Evolutionary conservation across 192 early-diverging fungal species (phyloP), one percentile per base, ranked within the genome.

Genomic region (Coemansia asiatica): DNA sequence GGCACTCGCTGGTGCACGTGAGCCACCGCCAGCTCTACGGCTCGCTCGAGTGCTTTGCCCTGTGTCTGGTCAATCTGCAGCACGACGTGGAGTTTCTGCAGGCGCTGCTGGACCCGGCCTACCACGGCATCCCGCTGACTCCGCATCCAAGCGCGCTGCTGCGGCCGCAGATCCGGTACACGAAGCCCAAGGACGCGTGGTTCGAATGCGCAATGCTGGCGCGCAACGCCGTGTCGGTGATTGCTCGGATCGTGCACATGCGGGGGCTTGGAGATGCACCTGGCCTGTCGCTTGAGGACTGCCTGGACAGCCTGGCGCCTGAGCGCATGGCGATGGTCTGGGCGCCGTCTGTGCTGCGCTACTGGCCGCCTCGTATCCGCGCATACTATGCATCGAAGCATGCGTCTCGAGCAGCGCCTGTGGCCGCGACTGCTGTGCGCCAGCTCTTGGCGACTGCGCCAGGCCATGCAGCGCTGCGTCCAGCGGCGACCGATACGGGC

Each of bases 1-100:
- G 87, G 13, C 85, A 89, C 74, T 86, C 88, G 16, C 72, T 90
- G 27, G 88, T 89, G 16, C 74, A 83, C 46, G 67, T 89, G 12
- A 79, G 84, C 35, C 87, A 89, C 61, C 84, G 89, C 6, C 89
- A 90, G 47, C 81, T 86, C 46, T 88, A 91, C 63, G 83, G 84
- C 33, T 81, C 87, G 29, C 69, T 89, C 31, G 91, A 92, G 68
- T 85, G 85, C 58, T 87, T 90, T 83, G 84, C 84, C 47, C 56
- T 86, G 33, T 85, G 86, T 31, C 80, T 87, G 76, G 85, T 88
- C 67, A 78, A 68, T 50, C 61, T 79, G 71, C 81, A 76, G 62
- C 72, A 71, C 70, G 81, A 83, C 48, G 75, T 75, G 21, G 75
- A 68, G 18, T 78, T 83, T 31, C 63, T 83, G 18, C 75, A 79